phyloP scores from a whole-genome alignment of 306 rosid genomes.

The Alnus rubra region DNA sequence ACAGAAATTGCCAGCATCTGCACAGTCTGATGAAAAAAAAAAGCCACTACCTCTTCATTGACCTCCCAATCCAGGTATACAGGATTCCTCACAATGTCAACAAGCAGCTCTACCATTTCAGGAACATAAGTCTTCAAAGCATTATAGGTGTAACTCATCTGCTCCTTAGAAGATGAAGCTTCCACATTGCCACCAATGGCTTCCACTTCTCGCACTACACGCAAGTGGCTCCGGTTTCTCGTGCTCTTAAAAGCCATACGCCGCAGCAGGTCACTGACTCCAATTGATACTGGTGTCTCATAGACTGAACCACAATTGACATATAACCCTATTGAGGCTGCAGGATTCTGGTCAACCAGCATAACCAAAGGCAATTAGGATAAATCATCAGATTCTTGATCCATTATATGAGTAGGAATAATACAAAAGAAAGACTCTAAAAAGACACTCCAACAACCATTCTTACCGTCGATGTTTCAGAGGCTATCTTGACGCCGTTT shows the following conservation, averaged over 20 bases:
- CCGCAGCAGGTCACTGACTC: slow-evolving; percentile 80
- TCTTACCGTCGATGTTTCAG: slow-evolving; percentile 68
- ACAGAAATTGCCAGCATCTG: not conserved
- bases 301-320: slow-evolving; percentile 77
- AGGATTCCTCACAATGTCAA: slow-evolving; percentile 78
- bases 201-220: slow-evolving; percentile 87
- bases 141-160: slow-evolving; percentile 89
- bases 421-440: not conserved
- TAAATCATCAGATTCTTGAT: not conserved
- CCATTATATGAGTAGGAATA: not conserved
- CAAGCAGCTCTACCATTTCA: slow-evolving; percentile 90
- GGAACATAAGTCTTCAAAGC: slow-evolving; percentile 87
- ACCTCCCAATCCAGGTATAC: slow-evolving; percentile 94
- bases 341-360: slow-evolving; percentile 58
- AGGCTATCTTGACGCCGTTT: slow-evolving; percentile 81
- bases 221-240: slow-evolving; percentile 77
- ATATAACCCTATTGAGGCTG: slow-evolving; percentile 82
- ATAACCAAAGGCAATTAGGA: slow-evolving; percentile 3
- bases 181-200: slow-evolving; percentile 90
- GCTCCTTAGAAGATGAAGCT: slow-evolving; percentile 89
- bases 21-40: not conserved
- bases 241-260: slow-evolving; percentile 93
- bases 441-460: not conserved
- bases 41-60: slow-evolving; percentile 68
- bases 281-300: slow-evolving; percentile 73